A percentile compares a stretch with the other conserved stretches of the same genome.
phyloP scores from a whole-genome alignment of 805 yeast genomes.

The Metschnikowia amazonensis region DNA sequence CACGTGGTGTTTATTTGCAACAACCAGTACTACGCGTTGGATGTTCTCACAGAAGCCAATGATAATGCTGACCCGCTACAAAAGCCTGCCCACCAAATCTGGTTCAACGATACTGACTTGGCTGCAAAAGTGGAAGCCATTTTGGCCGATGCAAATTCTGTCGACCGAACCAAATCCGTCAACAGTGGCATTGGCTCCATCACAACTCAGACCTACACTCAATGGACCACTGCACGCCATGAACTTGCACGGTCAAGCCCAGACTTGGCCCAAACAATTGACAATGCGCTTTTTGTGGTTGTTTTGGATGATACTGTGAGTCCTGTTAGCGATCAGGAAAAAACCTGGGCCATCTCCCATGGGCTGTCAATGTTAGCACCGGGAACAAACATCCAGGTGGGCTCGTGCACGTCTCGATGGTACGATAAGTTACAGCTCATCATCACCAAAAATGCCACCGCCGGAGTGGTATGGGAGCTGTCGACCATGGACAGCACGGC shows the following conservation, averaged over 20 bases:
- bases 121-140: slow-evolving; percentile 42
- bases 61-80: slow-evolving; percentile 2
- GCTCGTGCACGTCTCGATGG: slow-evolving; percentile 58
- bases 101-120: slow-evolving; percentile 53
- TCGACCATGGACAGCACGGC: slow-evolving; percentile 58
- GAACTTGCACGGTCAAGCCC: slow-evolving; percentile 40
- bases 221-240: slow-evolving; percentile 46
- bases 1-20: slow-evolving; percentile 49
- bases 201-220: slow-evolving; percentile 48
- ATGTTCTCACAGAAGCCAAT: slow-evolving; percentile 38
- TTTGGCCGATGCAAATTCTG: slow-evolving; percentile 32
- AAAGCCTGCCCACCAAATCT: slow-evolving; percentile 32
- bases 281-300: slow-evolving; percentile 49
- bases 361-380: slow-evolving; percentile 45
- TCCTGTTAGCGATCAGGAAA: slow-evolving; percentile 46
- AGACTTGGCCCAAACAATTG: slow-evolving; percentile 36
- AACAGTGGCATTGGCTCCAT: slow-evolving; percentile 50
- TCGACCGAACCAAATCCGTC: slow-evolving; percentile 37
- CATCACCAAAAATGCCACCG: slow-evolving; percentile 52
- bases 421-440: slow-evolving; percentile 56
- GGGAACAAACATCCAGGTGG: slow-evolving; percentile 47
- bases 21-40: slow-evolving; percentile 49
- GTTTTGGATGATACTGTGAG: slow-evolving; percentile 45
- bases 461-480: slow-evolving; percentile 58
- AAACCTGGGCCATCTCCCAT: slow-evolving; percentile 47